These are phyloP conservation scores for Mucuna pruriens DNA, from an alignment of 306 rosid species.

Conservation along the genomic window DNA sequence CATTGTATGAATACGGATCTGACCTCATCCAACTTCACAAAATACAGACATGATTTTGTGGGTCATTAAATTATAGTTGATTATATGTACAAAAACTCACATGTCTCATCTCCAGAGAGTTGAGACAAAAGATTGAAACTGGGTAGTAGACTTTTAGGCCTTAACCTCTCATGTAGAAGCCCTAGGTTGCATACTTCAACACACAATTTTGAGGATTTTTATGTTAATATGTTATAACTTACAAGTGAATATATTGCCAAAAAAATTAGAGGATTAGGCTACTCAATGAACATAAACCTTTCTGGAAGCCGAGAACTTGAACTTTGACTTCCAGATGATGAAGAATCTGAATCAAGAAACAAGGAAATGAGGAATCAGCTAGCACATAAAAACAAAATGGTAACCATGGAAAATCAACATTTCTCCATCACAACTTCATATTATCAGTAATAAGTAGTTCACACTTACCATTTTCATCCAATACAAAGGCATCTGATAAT, in stretches of 20 bases:
- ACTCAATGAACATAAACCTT: constrained; percentile 57
- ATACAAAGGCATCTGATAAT: constrained; percentile 66
- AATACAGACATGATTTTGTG: constrained; percentile 1
- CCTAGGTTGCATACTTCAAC: constrained; percentile 6
- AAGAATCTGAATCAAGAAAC: constrained; percentile 58
- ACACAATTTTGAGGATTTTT: background rate
- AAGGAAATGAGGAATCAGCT: constrained; percentile 31
- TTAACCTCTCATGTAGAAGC: constrained; percentile 11
- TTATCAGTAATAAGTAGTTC: constrained; percentile 20
- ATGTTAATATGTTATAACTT: background rate
- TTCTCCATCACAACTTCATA: constrained; percentile 10
- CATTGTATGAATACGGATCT: constrained; percentile 14
- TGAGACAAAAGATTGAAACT: constrained; percentile 10
- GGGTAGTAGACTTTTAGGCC: constrained; percentile 1
- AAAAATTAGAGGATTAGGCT: constrained; percentile 17
- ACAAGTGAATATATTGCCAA: constrained; percentile 21
- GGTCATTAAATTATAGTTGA: constrained; percentile 19
- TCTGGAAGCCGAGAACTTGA: constrained; percentile 82
- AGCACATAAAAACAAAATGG: constrained; percentile 12
- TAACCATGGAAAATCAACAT: constrained; percentile 8
- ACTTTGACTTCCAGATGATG: constrained; percentile 69
- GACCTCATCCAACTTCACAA: constrained; percentile 12
- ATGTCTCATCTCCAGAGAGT: background rate
- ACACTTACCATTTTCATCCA: constrained; percentile 76
- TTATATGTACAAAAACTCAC: background rate